These are phyloP conservation scores for Sporothrix inflata DNA, from an alignment of 2,329 filamentous ascomycete genomes.

Conservation along the genomic window DNA sequence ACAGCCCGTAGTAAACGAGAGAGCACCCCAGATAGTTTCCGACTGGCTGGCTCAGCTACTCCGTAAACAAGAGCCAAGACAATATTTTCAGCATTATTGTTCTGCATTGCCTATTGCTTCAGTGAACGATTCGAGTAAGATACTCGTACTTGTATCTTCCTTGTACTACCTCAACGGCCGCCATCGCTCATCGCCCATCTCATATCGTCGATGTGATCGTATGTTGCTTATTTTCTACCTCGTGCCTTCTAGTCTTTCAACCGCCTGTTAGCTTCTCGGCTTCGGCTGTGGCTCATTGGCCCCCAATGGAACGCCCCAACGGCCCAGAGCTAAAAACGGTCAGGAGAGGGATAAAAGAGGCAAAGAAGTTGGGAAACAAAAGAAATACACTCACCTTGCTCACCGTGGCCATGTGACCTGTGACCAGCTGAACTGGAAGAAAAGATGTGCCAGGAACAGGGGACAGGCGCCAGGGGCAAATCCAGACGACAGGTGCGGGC, in stretches of 20 bases:
- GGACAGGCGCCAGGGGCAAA: not conserved
- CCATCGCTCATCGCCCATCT: not conserved
- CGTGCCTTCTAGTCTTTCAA: not conserved
- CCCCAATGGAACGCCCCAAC: constrained; percentile 12
- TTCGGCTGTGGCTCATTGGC: constrained; percentile 7
- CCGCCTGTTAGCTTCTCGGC: not conserved
- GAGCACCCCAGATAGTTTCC: too few relatives aligned
- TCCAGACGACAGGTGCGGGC: too few relatives aligned
- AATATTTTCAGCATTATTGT: constrained; percentile 5
- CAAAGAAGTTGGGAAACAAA: not conserved
- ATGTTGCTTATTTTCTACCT: not conserved
- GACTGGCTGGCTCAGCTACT: not conserved
- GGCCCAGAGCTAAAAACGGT: not conserved
- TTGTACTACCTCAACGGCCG: not conserved
- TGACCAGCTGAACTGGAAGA: not conserved
- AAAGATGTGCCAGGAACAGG: not conserved
- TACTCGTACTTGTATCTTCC: not conserved
- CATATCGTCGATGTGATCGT: not conserved
- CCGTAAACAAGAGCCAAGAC: constrained; percentile 7
- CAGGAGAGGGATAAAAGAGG: not conserved
- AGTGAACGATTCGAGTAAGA: too few relatives aligned
- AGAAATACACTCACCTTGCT: not conserved
- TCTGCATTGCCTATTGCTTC: not conserved
- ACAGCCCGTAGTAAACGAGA: not conserved
- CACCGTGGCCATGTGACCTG: not conserved